Evolutionary conservation across 1,139 yeast genomes (phyloP).

Genomic region (Zygotorulaspora mrakii): DNA sequence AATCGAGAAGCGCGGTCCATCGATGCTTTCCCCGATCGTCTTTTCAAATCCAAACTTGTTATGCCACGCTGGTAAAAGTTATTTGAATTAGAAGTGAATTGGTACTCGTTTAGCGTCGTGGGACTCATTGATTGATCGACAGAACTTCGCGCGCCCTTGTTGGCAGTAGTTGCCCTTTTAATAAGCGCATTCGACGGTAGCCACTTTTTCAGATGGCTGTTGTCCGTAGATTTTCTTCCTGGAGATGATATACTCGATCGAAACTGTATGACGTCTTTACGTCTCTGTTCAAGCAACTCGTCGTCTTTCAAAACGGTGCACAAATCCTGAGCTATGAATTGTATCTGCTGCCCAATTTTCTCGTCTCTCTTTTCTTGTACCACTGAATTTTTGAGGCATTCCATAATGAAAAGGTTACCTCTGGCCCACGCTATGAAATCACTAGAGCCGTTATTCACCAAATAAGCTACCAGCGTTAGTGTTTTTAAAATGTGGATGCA

Average conservation of each 20-base stretch:
- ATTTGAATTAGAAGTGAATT: conserved; percentile 10
- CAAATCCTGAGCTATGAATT: conserved; percentile 21
- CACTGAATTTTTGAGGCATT: conserved; percentile 19
- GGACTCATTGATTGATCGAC: conserved; percentile 6
- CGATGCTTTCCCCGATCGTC: conserved; percentile 8
- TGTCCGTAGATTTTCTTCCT: conserved; percentile 36
- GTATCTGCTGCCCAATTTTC: conserved; percentile 27
- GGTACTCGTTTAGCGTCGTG: conserved; percentile 9
- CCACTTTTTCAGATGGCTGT: conserved; percentile 28
- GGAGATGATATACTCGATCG: conserved; percentile 37
- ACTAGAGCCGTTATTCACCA: conserved; percentile 34
- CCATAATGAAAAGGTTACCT: conserved; percentile 23
- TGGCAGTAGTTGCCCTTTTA: conserved; percentile 4
- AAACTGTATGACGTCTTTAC: conserved; percentile 32
- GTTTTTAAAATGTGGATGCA: conserved; percentile 34
- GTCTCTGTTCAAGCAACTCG: conserved; percentile 27
- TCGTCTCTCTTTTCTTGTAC: conserved; percentile 20
- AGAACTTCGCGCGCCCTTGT: conserved; percentile 1
- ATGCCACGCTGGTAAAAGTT: conserved; percentile 12
- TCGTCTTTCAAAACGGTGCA: conserved; percentile 25
- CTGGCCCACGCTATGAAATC: conserved; percentile 34
- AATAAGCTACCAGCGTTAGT: conserved; percentile 30
- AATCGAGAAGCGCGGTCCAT: conserved; percentile 14
- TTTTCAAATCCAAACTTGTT: conserved; percentile 23
- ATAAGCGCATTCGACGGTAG: neutral